Evolutionary conservation across 495 filamentous ascomycete genomes (phyloP), one percentile per base, ranked within the genome.

Genomic region (Hypoxylon fragiforme): DNA sequence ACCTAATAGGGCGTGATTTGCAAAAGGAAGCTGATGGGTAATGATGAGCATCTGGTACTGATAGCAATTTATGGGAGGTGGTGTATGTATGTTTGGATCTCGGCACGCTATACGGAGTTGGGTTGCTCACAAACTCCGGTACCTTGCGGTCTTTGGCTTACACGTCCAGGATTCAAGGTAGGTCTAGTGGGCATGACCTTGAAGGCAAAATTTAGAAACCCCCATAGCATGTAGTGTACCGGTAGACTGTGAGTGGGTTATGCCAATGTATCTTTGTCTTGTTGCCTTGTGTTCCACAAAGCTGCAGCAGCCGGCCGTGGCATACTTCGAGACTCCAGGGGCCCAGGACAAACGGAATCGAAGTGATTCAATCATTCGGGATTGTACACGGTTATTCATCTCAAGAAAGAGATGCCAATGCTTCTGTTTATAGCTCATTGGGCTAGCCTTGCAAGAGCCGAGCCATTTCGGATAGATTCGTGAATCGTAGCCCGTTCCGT

Each of bases 391-490:
- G 24, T 4, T 28, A 28, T 4, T 9, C 4, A 36, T 44, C 12
- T 15, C 34, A 26, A 50, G 37, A 34, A 34, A 22, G 4, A 8
- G 4, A 41, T 50, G 44, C 13, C 21, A 44, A 49, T 3, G 20
- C 20, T 54, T 16, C 31, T 31, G 35, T 37, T 18, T 13, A 16
- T 28, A 28, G 38, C 38, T 24, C 48, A 62, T 35, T 44, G 31
- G 51, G 43, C 32, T 16, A 44, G 15, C 37, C 32, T 51, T 42
- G 32, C 28, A 62, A 62, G 47, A 62, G 58, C 58, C 58, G 58
- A 62, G 58, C 58, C 53, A 38, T 7, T 21, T 62, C 58, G 58
- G 58, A 62, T 38, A 53, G 43, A 62, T 57, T 57, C 58, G 58
- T 62, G 48, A 39, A 45, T 49, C 49, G 39, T 35, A 28, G 39